Evolutionary conservation across 2,329 filamentous ascomycete genomes (phyloP).

Genomic region (Nemania sp.): DNA sequence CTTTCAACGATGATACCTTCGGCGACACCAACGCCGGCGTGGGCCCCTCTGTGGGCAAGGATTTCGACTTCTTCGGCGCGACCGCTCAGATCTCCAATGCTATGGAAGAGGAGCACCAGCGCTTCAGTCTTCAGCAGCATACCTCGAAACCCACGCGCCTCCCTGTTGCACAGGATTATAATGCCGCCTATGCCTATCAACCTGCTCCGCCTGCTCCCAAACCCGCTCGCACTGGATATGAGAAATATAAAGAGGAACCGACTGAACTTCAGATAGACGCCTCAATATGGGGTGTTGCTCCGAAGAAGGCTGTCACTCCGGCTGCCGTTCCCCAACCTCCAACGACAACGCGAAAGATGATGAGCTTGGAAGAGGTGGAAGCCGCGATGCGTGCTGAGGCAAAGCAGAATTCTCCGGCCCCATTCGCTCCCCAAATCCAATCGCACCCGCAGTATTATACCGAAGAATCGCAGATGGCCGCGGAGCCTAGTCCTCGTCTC

Average conservation of each 20-base stretch:
- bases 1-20: constrained; percentile 97
- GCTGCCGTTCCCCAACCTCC: constrained; percentile 30
- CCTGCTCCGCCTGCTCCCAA: constrained; percentile 52
- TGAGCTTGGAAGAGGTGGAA: constrained; percentile 97
- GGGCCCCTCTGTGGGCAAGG: constrained; percentile 71
- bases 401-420: constrained; percentile 48
- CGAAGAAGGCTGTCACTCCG: constrained; percentile 57
- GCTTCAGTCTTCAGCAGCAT: constrained; percentile 77
- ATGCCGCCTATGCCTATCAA: constrained; percentile 44
- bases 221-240: constrained; percentile 81
- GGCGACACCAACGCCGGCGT: constrained; percentile 53
- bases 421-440: constrained; percentile 43
- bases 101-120: constrained; percentile 88
- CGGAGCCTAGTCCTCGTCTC: constrained; percentile 36
- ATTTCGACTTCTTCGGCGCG: constrained; percentile 96
- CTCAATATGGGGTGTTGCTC: constrained; percentile 84
- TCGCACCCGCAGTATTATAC: constrained; percentile 34
- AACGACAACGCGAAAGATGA: constrained; percentile 70
- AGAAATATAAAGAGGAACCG: constrained; percentile 86
- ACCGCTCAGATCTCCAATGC: constrained; percentile 86
- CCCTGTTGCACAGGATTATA: constrained; percentile 40
- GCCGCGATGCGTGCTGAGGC: constrained; percentile 81
- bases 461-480: constrained; percentile 29
- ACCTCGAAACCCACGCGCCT: constrained; percentile 50
- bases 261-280: constrained; percentile 92